phyloP scores from a whole-genome alignment of 202 grass and related monocot genomes.

The Schoenoplectus triqueter region DNA sequence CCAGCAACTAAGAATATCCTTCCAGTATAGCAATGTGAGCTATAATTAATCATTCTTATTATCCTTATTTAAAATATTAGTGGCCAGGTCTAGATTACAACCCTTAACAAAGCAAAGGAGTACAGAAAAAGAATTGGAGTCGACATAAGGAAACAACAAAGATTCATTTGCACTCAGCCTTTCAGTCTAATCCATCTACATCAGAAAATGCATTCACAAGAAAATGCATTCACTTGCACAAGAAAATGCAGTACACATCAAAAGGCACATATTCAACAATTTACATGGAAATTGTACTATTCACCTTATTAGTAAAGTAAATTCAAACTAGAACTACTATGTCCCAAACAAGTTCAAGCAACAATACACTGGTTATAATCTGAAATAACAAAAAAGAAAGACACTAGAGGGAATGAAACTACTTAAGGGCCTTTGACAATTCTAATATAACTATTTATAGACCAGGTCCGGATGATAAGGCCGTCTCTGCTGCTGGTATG shows the following conservation, averaged over 20 bases:
- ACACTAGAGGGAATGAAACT: slow-evolving; percentile 6
- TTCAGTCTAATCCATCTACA: background rate
- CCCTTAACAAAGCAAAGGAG: background rate
- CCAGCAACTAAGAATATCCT: slow-evolving; percentile 26
- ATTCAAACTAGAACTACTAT: background rate
- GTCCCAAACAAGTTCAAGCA: background rate
- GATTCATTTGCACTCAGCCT: background rate
- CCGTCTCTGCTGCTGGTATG: slow-evolving; percentile 17
- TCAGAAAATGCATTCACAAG: background rate
- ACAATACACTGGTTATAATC: background rate
- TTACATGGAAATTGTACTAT: slow-evolving; percentile 24
- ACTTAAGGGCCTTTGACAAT: background rate
- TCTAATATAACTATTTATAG: slow-evolving; percentile 23
- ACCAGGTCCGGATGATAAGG: background rate
- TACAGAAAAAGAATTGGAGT: background rate
- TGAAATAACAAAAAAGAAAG: slow-evolving; percentile 21
- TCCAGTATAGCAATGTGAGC: background rate
- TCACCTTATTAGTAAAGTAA: slow-evolving; percentile 10
- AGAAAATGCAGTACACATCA: background rate
- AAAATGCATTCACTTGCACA: background rate
- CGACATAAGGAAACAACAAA: background rate
- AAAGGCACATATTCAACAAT: background rate
- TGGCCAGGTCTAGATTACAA: background rate
- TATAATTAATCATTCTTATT: background rate
- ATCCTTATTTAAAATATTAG: background rate